Percentiles rank a stretch among this genome's conserved stretches.
phyloP scores from a whole-genome alignment of 208 protist species.

The Plasmodiophora brassicae region DNA sequence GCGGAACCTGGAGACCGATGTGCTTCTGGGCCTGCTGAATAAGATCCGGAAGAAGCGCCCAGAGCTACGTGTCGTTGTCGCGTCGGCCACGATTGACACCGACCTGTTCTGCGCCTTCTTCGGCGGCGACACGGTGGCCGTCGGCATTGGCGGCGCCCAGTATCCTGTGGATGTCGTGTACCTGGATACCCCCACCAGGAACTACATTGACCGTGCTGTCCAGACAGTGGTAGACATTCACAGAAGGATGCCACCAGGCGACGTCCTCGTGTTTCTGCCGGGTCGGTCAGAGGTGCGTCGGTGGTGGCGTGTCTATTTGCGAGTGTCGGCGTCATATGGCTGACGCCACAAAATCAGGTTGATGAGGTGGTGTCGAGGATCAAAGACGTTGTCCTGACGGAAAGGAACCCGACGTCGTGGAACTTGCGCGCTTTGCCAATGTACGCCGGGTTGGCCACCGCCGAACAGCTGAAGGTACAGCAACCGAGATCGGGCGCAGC shows the following conservation, averaged over 20 bases:
- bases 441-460: slow-evolving; percentile 48
- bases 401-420: neutral
- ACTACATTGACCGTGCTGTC: slow-evolving; percentile 28
- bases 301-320: neutral
- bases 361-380: neutral
- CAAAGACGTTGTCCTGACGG: neutral
- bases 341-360: neutral
- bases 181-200: neutral
- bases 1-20: slow-evolving; percentile 51
- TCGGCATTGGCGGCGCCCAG: neutral
- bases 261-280: slow-evolving; percentile 57
- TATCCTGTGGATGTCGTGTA: slow-evolving; percentile 19
- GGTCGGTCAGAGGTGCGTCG: slow-evolving; percentile 44
- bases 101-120: slow-evolving; percentile 49
- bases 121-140: slow-evolving; percentile 37
- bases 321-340: neutral
- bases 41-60: neutral
- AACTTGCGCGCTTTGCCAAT: slow-evolving; percentile 45
- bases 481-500: neutral
- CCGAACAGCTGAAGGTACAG: slow-evolving; percentile 42
- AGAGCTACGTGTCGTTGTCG: slow-evolving; percentile 51
- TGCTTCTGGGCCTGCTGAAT: slow-evolving; percentile 53
- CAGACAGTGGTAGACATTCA: slow-evolving; percentile 48
- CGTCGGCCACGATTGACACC: slow-evolving; percentile 58
- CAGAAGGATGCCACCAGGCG: slow-evolving; percentile 16